Base-by-base conservation (phyloP, 2,329 filamentous ascomycete genomes). In the Penicillium sp. region DNA sequence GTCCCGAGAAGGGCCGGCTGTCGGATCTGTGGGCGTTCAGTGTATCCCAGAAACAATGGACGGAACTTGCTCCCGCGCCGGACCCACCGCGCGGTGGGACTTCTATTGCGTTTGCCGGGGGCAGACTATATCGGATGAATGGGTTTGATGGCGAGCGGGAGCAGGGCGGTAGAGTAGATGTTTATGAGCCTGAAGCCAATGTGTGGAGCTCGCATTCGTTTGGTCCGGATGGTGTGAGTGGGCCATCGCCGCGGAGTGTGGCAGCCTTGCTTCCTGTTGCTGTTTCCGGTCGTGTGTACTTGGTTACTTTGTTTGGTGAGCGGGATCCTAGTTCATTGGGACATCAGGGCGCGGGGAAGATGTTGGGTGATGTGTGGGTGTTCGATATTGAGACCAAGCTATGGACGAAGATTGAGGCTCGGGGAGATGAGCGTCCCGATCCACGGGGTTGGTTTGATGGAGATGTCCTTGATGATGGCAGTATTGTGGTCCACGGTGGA, bases 21-120 rank as follows among this genome's bases (percentile, higher is more conserved):
- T 78, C 79, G 11, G 91, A 96, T 69, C 74, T 92, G 6, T 96
- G 91, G 91, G 84, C 85, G 0, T 95, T 95, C 69, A 85, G 88
- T 67, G 74, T 93, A 25, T 78, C 77, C 47, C 80, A 79, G 8
- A 78, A 80, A 52, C 78, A 80, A 2, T 96, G 91, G 91, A 84
- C 80, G 39, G 80, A 87, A 67, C 79, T 90, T 15, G 81, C 87
- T 0, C 72, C 83, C 8, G 90, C 89, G 0, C 89, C 89, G 0
- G 87, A 82, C 1, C 83, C 87, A 8, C 76, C 83, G 0, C 81
- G 90, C 47, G 86, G 86, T 23, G 90, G 89, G 1, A 78, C 88
- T 0, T 84, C 85, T 4, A 84, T 95, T 27, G 84, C 87, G 1
- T 81, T 87, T 51, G 81, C 81, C 44, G 81, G 82, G 53, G 84